Evolutionary conservation across 352 stramenopile genomes (phyloP).

Genomic region (Albugo laibachii): DNA sequence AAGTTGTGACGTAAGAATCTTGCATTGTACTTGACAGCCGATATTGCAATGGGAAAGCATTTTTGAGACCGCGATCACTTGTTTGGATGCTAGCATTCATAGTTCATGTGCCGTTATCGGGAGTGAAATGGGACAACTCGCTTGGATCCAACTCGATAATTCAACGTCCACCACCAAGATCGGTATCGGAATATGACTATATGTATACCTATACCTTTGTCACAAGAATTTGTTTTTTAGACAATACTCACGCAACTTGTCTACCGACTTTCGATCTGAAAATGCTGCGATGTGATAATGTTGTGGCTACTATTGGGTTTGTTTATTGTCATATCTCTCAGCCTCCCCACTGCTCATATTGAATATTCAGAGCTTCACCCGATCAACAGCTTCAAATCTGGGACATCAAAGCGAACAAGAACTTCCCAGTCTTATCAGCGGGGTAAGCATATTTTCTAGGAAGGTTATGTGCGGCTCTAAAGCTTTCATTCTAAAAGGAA

Average conservation of each 20-base stretch:
- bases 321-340: slow-evolving; percentile 3
- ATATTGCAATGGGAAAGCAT: slow-evolving; percentile 44
- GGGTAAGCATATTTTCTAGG: slow-evolving; percentile 23
- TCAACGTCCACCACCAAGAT: slow-evolving; percentile 23
- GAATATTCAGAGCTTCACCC: slow-evolving; percentile 16
- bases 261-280: slow-evolving; percentile 46
- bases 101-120: slow-evolving; percentile 27
- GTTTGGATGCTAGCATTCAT: slow-evolving; percentile 29
- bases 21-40: not conserved
- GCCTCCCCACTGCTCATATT: not conserved
- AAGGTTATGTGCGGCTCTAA: not conserved
- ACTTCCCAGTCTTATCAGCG: slow-evolving; percentile 26
- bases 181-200: slow-evolving; percentile 7
- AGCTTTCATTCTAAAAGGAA: slow-evolving; percentile 12
- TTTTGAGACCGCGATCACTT: slow-evolving; percentile 23
- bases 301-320: slow-evolving; percentile 53
- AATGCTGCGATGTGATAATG: slow-evolving; percentile 36
- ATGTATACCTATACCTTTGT: not conserved
- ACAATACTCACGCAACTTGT: slow-evolving; percentile 25
- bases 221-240: slow-evolving; percentile 10
- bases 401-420: slow-evolving; percentile 33
- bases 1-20: not conserved
- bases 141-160: slow-evolving; percentile 49
- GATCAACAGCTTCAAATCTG: slow-evolving; percentile 52
- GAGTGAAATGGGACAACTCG: slow-evolving; percentile 27